phyloP scores from a whole-genome alignment of 331 rosid genomes.

The Malus hybrid region DNA sequence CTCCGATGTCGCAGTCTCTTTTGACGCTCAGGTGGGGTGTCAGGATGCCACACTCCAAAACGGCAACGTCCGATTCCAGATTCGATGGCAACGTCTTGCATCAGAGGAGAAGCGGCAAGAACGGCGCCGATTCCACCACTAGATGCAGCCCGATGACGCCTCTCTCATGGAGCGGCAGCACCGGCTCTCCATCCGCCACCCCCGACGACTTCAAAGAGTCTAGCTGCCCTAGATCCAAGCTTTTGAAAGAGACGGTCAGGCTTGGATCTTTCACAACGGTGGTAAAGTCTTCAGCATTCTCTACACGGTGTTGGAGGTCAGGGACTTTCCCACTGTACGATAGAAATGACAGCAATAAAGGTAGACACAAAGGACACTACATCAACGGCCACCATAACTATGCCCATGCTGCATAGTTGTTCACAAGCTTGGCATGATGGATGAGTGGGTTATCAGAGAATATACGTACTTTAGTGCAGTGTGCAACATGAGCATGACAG shows the following conservation, averaged over 20 bases:
- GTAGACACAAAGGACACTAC: too few relatives aligned
- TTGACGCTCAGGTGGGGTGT: constrained; percentile 44
- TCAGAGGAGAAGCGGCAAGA: constrained; percentile 18
- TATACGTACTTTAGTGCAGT: too few relatives aligned
- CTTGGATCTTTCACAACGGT: constrained; percentile 75
- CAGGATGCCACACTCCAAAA: constrained; percentile 48
- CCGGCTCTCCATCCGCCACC: constrained; percentile 54
- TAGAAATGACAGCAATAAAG: too few relatives aligned
- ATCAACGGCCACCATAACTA: too few relatives aligned
- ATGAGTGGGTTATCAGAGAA: too few relatives aligned
- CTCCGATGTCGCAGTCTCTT: constrained; percentile 6
- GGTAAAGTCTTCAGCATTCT: constrained; percentile 70
- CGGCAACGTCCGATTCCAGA: constrained; percentile 19
- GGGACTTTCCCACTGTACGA: too few relatives aligned
- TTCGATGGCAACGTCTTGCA: constrained; percentile 37
- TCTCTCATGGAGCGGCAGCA: constrained; percentile 73
- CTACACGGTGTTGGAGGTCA: constrained; percentile 43
- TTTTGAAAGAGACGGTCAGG: constrained; percentile 53
- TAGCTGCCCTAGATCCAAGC: constrained; percentile 79
- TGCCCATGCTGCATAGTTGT: too few relatives aligned
- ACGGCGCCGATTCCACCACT: constrained; percentile 37
- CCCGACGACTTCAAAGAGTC: constrained; percentile 68
- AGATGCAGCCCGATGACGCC: constrained; percentile 89
- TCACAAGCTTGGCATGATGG: too few relatives aligned
- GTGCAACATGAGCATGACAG: too few relatives aligned